Conservation (phyloP, 2,329 filamentous ascomycete species). For the Cytospora piceicola region DNA sequence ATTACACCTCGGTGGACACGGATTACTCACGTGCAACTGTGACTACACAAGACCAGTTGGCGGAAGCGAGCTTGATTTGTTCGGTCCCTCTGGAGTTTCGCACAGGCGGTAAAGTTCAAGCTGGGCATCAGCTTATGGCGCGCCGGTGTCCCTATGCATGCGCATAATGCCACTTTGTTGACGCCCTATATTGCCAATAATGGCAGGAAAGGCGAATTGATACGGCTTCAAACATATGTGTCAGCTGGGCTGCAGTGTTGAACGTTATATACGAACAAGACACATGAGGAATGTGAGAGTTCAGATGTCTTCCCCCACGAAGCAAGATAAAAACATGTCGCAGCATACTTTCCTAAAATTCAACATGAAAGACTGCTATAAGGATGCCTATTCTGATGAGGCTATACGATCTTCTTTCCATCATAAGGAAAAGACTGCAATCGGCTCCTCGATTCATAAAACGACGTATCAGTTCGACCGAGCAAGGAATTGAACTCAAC, state of each 20-base stretch:
- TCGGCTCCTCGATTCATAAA: not conserved
- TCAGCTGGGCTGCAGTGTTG: not conserved
- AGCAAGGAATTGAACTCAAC: not conserved
- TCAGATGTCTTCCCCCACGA: not conserved
- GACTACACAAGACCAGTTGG: not conserved
- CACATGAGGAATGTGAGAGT: not conserved
- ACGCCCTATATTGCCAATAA: not conserved
- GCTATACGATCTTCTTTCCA: too few relatives aligned
- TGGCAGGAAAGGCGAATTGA: not conserved
- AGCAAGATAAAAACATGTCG: not conserved
- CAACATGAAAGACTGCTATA: not conserved
- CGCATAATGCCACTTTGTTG: not conserved
- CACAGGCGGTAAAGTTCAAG: not conserved
- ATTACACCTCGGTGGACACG: not conserved
- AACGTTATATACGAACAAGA: not conserved
- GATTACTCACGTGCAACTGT: slow-evolving; percentile 2
- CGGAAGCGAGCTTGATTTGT: not conserved
- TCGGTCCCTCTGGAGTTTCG: not conserved
- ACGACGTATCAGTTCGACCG: not conserved
- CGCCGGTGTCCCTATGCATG: not conserved
- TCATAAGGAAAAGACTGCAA: too few relatives aligned
- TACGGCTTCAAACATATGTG: not conserved
- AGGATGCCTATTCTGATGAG: not conserved
- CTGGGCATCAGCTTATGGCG: slow-evolving; percentile 7
- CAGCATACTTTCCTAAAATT: not conserved